Conservation (phyloP, 768 basidiomycete species). For the Paxillus ammoniavirescens region DNA sequence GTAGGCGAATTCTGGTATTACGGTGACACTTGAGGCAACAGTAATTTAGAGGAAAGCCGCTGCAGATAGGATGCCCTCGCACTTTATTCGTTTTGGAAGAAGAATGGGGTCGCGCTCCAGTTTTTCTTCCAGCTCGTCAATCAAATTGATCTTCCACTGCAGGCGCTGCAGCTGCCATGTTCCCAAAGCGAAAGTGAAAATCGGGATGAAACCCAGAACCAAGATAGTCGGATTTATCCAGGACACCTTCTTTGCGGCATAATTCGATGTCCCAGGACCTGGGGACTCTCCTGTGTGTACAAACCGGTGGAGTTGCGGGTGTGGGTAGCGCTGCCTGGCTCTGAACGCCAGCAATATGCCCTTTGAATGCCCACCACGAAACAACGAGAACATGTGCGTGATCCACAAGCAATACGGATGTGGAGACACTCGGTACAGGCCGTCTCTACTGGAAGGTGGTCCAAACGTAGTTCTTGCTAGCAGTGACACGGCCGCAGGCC, state of each 20-base stretch:
- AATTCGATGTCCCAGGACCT: constrained; percentile 39
- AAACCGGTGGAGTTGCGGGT: constrained; percentile 7
- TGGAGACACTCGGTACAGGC: too few species aligned
- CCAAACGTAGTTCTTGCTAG: too few species aligned
- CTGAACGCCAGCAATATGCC: constrained; percentile 4
- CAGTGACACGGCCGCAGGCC: not conserved
- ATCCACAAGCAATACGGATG: not conserved
- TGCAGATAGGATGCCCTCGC: constrained; percentile 29
- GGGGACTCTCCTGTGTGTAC: constrained; percentile 16
- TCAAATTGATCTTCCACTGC: constrained; percentile 92
- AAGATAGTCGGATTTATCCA: constrained; percentile 71
- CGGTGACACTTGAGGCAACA: constrained; percentile 50
- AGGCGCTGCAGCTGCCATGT: constrained; percentile 93
- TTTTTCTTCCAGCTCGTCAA: constrained; percentile 92
- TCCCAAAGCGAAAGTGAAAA: constrained; percentile 88
- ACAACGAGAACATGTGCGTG: constrained; percentile 18
- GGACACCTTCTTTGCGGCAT: constrained; percentile 57
- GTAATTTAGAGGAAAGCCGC: constrained; percentile 17
- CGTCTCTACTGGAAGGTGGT: too few species aligned
- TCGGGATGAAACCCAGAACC: constrained; percentile 79
- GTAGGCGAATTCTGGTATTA: constrained; percentile 85
- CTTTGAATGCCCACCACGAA: constrained; percentile 12
- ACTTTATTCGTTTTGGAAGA: constrained; percentile 89
- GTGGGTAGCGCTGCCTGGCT: constrained; percentile 7
- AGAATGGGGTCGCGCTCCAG: constrained; percentile 73